Conservation (phyloP, 345 rosid genomes). For the Camelina neglecta region DNA sequence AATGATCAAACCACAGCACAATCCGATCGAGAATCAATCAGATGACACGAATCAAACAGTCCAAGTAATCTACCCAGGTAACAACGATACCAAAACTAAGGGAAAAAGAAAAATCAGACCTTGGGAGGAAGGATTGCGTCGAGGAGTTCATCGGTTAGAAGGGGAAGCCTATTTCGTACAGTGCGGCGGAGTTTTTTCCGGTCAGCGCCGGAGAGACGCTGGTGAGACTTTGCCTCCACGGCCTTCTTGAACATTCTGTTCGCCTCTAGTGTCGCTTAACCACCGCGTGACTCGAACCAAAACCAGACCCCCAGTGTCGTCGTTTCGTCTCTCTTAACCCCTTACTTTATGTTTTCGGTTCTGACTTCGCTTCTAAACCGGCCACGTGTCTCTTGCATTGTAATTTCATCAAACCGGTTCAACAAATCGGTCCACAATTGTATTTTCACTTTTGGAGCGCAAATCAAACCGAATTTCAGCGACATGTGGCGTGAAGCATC, state of each 20-base stretch:
- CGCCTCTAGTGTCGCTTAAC: conserved; percentile 19
- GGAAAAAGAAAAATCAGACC: conserved; percentile 40
- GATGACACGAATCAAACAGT: neutral
- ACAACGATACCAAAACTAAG: neutral
- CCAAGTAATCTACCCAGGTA: neutral
- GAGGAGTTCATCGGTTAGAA: conserved; percentile 71
- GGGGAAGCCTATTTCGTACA: conserved; percentile 64
- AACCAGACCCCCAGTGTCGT: conserved; percentile 4
- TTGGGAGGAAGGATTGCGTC: conserved; percentile 85
- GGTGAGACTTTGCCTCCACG: conserved; percentile 85
- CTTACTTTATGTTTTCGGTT: conserved; percentile 16
- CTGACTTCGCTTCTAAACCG: neutral
- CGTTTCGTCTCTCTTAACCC: neutral
- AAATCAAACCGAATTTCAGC: too few relatives aligned
- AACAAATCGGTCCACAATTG: neutral
- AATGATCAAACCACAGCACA: conserved; percentile 15
- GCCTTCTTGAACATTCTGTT: conserved; percentile 87
- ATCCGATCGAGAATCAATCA: conserved; percentile 26
- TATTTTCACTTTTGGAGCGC: neutral
- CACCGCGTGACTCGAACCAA: conserved; percentile 20
- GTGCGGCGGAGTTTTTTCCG: conserved; percentile 81
- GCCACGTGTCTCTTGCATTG: conserved; percentile 30
- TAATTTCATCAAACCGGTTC: neutral
- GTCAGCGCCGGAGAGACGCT: conserved; percentile 97
- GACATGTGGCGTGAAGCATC: too few relatives aligned